Percentiles rank a stretch among this genome's conserved stretches.
Evolutionary conservation across 2,329 filamentous ascomycete species (phyloP).

Genomic region (Immersiporthe knoxdaviesiana): DNA sequence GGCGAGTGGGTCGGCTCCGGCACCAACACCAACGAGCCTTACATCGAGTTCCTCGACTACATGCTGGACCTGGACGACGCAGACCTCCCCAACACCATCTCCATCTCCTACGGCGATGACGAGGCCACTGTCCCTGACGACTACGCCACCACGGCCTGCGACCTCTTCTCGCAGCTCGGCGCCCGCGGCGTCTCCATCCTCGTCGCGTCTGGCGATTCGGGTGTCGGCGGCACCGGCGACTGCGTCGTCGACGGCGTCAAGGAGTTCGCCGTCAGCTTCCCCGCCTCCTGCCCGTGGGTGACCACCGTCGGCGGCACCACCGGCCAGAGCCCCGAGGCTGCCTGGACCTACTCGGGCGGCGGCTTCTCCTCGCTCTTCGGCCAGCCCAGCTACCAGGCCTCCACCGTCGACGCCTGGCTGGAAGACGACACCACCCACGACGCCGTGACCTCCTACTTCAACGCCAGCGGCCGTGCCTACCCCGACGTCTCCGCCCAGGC

Average conservation of each 20-base stretch:
- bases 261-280: conserved; percentile 48
- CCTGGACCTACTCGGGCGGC: conserved; percentile 55
- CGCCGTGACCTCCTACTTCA: conserved; percentile 41
- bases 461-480: conserved; percentile 34
- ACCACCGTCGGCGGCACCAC: conserved; percentile 65
- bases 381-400: conserved; percentile 48
- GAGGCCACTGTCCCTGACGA: conserved; percentile 58
- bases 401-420: conserved; percentile 36
- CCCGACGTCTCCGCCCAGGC: conserved; percentile 43
- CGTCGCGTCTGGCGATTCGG: conserved; percentile 63
- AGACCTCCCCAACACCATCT: conserved; percentile 64
- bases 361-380: conserved; percentile 54
- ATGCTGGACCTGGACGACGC: conserved; percentile 57
- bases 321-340: conserved; percentile 53
- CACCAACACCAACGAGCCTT: conserved; percentile 65
- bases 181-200: conserved; percentile 68
- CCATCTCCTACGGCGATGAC: conserved; percentile 72
- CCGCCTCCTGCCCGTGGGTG: conserved; percentile 59
- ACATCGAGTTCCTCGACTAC: conserved; percentile 65
- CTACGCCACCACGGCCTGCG: conserved; percentile 57
- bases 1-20: conserved; percentile 34
- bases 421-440: conserved; percentile 16
- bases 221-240: conserved; percentile 37
- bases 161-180: conserved; percentile 66
- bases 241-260: conserved; percentile 32